Evolutionary conservation across 371 early-diverging fungal species (phyloP).

Genomic region (Batkoa obscura): DNA sequence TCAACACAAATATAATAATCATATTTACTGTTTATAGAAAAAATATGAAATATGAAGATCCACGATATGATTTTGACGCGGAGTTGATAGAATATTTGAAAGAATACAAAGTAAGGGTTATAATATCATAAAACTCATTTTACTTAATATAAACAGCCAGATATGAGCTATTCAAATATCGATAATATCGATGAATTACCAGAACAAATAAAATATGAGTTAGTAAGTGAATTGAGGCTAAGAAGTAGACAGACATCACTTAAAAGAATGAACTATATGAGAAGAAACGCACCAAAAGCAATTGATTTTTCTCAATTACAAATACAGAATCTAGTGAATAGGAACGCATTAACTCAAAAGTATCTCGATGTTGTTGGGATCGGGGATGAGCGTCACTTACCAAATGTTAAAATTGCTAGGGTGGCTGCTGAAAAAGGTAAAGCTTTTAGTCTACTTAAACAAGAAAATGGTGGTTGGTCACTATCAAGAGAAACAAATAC

Average conservation of each 20-base stretch:
- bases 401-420: constrained; percentile 19
- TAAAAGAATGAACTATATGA: constrained; percentile 53
- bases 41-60: constrained; percentile 21
- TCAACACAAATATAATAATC: too few relatives aligned
- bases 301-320: constrained; percentile 81
- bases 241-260: constrained; percentile 64
- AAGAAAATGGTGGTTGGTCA: constrained; percentile 69
- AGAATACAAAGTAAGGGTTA: constrained; percentile 21
- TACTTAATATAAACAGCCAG: constrained; percentile 14
- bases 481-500: too few relatives aligned
- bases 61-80: constrained; percentile 36
- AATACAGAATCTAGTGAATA: constrained; percentile 58
- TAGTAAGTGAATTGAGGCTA: constrained; percentile 66
- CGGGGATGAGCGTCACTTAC: constrained; percentile 2
- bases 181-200: constrained; percentile 49
- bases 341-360: constrained; percentile 75
- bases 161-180: constrained; percentile 41
- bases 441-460: constrained; percentile 65
- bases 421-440: constrained; percentile 65
- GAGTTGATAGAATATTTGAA: constrained; percentile 37
- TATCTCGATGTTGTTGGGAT: constrained; percentile 30
- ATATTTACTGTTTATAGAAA: constrained; percentile 6
- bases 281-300: constrained; percentile 37
- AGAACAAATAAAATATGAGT: constrained; percentile 70
- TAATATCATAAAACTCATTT: constrained; percentile 11